Conservation (phyloP, 371 early-diverging fungal species). For the Parasitella parasitica region DNA sequence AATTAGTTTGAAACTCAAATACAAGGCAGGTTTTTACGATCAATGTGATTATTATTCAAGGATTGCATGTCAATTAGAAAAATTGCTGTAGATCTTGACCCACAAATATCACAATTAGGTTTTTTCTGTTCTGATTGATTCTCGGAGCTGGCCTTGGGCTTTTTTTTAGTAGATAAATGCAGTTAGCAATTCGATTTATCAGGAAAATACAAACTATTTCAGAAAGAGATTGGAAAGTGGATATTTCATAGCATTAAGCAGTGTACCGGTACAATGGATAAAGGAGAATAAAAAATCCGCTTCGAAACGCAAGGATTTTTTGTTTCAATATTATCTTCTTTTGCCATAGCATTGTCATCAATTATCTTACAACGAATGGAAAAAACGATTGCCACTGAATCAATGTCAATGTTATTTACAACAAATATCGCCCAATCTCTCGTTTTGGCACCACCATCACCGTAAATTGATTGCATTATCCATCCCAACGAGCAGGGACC, state of each 20-base stretch:
- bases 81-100: constrained; percentile 8
- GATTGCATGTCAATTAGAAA: constrained; percentile 8
- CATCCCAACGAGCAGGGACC: background rate
- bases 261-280: constrained; percentile 7
- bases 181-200: background rate
- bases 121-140: constrained; percentile 22
- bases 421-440: background rate
- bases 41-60: background rate
- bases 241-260: constrained; percentile 13
- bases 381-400: background rate
- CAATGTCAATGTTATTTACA: background rate
- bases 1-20: background rate
- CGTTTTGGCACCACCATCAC: background rate
- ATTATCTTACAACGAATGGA: no score
- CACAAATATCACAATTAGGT: constrained; percentile 7
- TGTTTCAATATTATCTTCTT: background rate
- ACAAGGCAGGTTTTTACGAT: background rate
- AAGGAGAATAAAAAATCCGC: background rate
- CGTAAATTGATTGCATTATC: background rate
- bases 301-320: background rate
- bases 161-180: constrained; percentile 10
- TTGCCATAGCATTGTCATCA: background rate
- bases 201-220: background rate
- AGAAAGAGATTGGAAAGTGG: constrained; percentile 3
- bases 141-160: constrained; percentile 28